These are phyloP conservation scores for Arbutus unedo DNA, from an alignment of 148 eudicot genomes.

Conservation along the genomic window DNA sequence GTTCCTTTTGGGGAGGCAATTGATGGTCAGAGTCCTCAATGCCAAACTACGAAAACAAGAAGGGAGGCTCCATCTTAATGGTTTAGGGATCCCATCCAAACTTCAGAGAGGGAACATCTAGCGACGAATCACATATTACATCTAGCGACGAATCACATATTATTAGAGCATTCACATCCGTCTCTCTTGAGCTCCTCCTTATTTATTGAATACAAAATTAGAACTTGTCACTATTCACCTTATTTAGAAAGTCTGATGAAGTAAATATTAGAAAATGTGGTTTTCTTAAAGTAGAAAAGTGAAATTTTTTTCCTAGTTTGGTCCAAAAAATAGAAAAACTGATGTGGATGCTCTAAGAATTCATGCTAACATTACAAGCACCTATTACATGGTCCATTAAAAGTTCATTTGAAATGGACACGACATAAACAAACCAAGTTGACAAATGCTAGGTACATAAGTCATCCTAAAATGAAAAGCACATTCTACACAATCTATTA, in stretches of 20 bases:
- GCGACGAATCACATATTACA: background rate
- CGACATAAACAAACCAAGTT: background rate
- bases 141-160: background rate
- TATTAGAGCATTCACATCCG: background rate
- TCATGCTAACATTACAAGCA: background rate
- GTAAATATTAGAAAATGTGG: too few relatives aligned
- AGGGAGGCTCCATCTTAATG: background rate
- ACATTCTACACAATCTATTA: background rate
- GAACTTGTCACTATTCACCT: too few relatives aligned
- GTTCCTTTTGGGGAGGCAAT: background rate
- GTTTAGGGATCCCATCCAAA: background rate
- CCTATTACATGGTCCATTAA: background rate
- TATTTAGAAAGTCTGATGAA: too few relatives aligned
- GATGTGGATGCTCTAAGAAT: background rate
- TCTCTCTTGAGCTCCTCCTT: too few relatives aligned
- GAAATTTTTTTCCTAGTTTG: too few relatives aligned
- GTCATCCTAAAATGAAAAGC: background rate
- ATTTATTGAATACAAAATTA: too few relatives aligned
- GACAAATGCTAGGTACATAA: background rate
- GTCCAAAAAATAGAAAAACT: too few relatives aligned
- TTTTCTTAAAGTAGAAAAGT: too few relatives aligned
- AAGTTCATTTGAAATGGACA: background rate
- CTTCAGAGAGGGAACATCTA: background rate
- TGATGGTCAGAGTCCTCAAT: background rate
- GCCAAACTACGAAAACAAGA: background rate